Evolutionary conservation across 345 rosid species (phyloP), one percentile per base, ranked within the genome.

Genomic region (Syzygium oleosum): DNA sequence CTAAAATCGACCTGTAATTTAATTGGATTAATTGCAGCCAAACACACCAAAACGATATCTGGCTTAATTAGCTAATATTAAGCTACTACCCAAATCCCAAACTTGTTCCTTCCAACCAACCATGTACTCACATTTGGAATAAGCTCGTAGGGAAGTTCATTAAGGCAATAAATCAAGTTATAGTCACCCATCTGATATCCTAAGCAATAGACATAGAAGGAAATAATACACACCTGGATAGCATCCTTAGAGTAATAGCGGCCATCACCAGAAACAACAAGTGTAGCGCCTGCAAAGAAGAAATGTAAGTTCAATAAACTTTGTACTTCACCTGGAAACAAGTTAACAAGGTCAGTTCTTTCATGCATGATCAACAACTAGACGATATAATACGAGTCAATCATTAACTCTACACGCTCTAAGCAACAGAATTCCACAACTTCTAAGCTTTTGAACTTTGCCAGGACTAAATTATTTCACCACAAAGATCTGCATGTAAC

Each of bases 251-350:
- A 98, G 91, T 51, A 98, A 91, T 97, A 98, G 86, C 99, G 98
- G 58, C 99, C 99, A 94, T 98, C 99, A 88, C 99, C 99, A 91
- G 99, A 97, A 90, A 98, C 99, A 88, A 97, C 98, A 13, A 98
- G 99, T 21, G 99, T 97, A 88, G 98, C 98, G 90, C 99, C 99
- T 98, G 90, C 87, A 88, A 55, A 86, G 8, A 87, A 52, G 9
- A 73, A 90, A 83, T 12, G 83, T 29, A 51, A 84, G 84, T 29
- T 77, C 46, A 88, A 52, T 6, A 34, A 52, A 43, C 73, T 73
- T 19, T 73, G 80, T 41, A 53, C 16, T 14, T 84, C 68, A 54
- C 51, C 41, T 61, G 6, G 19, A 85, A 85, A 85, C 78, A 85
- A 58, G 49, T 84, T 52, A 84, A 55, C 59, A 29, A 84, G 43